Evolutionary conservation across 345 rosid species (phyloP).

Genomic region (Eucalyptus erythrocorys): DNA sequence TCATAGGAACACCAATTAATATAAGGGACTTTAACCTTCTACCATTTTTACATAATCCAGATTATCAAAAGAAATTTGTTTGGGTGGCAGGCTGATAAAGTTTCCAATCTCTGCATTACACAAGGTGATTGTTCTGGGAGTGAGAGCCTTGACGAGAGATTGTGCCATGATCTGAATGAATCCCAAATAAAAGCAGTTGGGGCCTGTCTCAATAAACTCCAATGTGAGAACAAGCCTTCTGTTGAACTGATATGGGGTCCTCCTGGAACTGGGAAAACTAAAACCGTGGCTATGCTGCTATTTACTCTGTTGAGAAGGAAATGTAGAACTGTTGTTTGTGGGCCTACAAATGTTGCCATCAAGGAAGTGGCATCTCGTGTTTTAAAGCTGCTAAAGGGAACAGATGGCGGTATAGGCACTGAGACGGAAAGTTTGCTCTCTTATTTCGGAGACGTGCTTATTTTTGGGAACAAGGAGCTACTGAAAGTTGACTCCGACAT

Average conservation of each 20-base stretch:
- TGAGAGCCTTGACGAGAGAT: background rate
- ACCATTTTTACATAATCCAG: background rate
- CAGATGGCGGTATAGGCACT: background rate
- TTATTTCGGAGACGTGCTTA: slow-evolving; percentile 18
- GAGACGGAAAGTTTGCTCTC: background rate
- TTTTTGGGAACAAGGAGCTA: slow-evolving; percentile 29
- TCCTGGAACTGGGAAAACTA: slow-evolving; percentile 54
- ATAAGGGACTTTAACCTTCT: background rate
- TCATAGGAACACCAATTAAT: background rate
- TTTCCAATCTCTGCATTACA: slow-evolving; percentile 1
- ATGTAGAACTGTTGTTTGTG: slow-evolving; percentile 23
- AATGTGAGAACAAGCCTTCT: slow-evolving; percentile 9
- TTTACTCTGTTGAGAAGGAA: slow-evolving; percentile 15
- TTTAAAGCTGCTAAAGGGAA: slow-evolving; percentile 15
- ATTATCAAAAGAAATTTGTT: background rate
- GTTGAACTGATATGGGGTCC: slow-evolving; percentile 47
- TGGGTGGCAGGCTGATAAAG: slow-evolving; percentile 10
- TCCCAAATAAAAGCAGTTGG: slow-evolving; percentile 16
- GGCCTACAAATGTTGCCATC: slow-evolving; percentile 43
- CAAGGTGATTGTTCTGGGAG: background rate
- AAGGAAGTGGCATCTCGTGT: slow-evolving; percentile 33
- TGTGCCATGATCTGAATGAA: slow-evolving; percentile 9
- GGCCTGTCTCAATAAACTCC: slow-evolving; percentile 4
- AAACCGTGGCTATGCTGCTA: slow-evolving; percentile 15
- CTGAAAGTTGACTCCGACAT: slow-evolving; percentile 8